phyloP scores from a whole-genome alignment of 495 filamentous ascomycete species.

The Echria macrotheca region DNA sequence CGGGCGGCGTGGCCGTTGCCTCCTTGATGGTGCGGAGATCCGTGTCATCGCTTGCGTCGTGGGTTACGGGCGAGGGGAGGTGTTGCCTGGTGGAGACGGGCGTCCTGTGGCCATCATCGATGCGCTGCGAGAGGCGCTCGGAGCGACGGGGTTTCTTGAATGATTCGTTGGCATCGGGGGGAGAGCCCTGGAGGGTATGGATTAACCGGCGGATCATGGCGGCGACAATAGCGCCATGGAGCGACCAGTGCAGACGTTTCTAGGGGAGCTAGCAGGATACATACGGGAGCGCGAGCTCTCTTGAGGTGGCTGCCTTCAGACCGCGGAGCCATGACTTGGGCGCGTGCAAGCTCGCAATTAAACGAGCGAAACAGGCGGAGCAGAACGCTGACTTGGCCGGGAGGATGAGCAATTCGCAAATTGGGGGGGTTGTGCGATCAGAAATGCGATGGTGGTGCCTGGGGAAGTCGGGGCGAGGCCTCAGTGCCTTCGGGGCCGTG shows the following conservation, averaged over 20 bases:
- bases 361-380: constrained; percentile 2
- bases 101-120: constrained; percentile 45
- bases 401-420: constrained; percentile 10
- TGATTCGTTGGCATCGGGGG: constrained; percentile 38
- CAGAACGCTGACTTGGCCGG: neutral
- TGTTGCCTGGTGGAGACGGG: constrained; percentile 59
- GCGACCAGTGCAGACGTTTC: neutral
- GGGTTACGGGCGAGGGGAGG: constrained; percentile 78
- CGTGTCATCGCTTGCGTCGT: constrained; percentile 54
- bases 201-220: constrained; percentile 29
- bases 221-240: constrained; percentile 19
- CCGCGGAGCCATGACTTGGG: constrained; percentile 46
- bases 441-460: constrained; percentile 11
- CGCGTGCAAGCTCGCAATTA: constrained; percentile 11
- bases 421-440: constrained; percentile 4
- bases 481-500: neutral
- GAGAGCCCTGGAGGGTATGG: constrained; percentile 37
- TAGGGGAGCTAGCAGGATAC: constrained; percentile 14
- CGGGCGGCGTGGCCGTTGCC: constrained; percentile 65
- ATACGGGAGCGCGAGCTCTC: constrained; percentile 40
- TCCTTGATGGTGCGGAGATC: constrained; percentile 56
- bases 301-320: constrained; percentile 52
- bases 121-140: constrained; percentile 48
- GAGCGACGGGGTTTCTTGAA: constrained; percentile 66
- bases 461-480: neutral